Conservation (phyloP, 768 basidiomycete genomes). For the Suillus paluster region DNA sequence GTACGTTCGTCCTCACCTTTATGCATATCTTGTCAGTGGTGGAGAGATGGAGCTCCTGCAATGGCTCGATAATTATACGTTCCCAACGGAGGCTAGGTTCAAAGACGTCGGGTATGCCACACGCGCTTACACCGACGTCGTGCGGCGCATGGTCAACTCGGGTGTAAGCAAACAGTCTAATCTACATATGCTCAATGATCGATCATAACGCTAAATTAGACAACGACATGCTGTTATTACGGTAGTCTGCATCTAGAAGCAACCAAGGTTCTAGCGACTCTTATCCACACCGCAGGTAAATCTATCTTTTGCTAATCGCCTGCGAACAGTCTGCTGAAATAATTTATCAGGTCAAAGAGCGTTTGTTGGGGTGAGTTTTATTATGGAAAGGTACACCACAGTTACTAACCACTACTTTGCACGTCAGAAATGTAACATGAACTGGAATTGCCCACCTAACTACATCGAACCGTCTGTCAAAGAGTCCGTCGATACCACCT, state of each 20-base stretch:
- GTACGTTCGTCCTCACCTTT: constrained; percentile 3
- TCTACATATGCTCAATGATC: constrained; percentile 1
- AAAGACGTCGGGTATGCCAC: constrained; percentile 69
- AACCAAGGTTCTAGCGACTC: constrained; percentile 81
- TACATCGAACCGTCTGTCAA: constrained; percentile 70
- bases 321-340: constrained; percentile 14
- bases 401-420: constrained; percentile 9
- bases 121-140: constrained; percentile 69
- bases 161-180: constrained; percentile 59
- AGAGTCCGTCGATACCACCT: constrained; percentile 65
- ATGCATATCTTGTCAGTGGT: constrained; percentile 51
- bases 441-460: constrained; percentile 69
- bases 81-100: constrained; percentile 86
- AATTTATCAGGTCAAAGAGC: constrained; percentile 71
- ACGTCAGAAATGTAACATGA: constrained; percentile 39
- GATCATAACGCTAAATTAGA: constrained; percentile 58
- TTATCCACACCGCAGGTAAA: constrained; percentile 64
- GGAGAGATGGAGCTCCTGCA: constrained; percentile 86
- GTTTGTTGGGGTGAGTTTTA: constrained; percentile 74
- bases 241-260: constrained; percentile 80
- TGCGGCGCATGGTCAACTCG: constrained; percentile 67
- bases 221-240: constrained; percentile 94
- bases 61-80: constrained; percentile 86
- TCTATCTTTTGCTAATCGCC: neutral
- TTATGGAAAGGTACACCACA: neutral